Evolutionary conservation across 306 rosid species (phyloP).

Genomic region (Senna siamea): DNA sequence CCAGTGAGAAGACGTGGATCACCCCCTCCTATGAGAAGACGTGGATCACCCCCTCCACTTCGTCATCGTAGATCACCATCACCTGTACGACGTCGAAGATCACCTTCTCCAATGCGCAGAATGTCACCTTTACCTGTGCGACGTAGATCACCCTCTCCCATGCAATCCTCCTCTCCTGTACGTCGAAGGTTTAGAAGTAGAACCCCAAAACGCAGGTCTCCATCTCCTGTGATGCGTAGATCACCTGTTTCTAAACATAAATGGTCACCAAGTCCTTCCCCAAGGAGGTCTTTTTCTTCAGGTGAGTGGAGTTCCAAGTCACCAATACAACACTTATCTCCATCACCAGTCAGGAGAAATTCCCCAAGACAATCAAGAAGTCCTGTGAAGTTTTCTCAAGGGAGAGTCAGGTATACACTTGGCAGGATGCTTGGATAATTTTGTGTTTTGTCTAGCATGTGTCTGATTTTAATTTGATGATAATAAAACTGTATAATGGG

Average conservation of each 20-base stretch:
- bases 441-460: constrained; percentile 18
- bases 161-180: constrained; percentile 44
- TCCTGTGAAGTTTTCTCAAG: constrained; percentile 47
- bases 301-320: constrained; percentile 51
- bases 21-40: constrained; percentile 34
- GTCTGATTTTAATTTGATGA: not conserved
- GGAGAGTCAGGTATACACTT: constrained; percentile 48
- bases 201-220: constrained; percentile 50
- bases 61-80: constrained; percentile 56
- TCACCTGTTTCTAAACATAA: constrained; percentile 44
- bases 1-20: constrained; percentile 28
- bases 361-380: constrained; percentile 42
- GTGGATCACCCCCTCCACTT: constrained; percentile 50
- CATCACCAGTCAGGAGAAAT: constrained; percentile 43
- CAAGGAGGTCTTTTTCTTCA: constrained; percentile 47
- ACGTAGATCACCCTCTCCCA: constrained; percentile 50
- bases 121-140: constrained; percentile 47
- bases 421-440: not conserved
- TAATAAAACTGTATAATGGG: not conserved
- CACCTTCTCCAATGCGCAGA: constrained; percentile 49
- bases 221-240: constrained; percentile 51
- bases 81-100: constrained; percentile 42
- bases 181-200: constrained; percentile 51
- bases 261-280: constrained; percentile 41
- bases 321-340: constrained; percentile 41